These are phyloP conservation scores for Botrytis sinoallii DNA, from an alignment of 2,329 filamentous ascomycete genomes.

Conservation along the genomic window DNA sequence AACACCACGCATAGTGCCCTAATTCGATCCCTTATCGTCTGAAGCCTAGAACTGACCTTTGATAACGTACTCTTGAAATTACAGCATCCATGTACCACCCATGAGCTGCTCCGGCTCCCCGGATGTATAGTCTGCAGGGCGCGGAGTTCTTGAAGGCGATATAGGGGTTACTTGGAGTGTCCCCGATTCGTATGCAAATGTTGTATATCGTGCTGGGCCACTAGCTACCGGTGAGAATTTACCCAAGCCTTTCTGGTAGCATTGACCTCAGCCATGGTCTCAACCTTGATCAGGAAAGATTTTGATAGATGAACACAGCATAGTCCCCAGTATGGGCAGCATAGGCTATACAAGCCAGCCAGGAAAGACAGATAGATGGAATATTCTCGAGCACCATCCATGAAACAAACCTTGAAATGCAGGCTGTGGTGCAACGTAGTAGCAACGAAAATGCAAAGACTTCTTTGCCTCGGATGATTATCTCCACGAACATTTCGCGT, in stretches of 20 bases:
- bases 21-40: background rate
- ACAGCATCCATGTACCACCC: background rate
- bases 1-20: background rate
- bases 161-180: background rate
- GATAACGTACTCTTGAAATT: background rate
- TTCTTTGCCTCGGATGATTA: background rate
- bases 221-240: conserved; percentile 1
- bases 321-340: background rate
- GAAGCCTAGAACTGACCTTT: background rate
- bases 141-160: background rate
- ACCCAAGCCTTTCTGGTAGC: background rate
- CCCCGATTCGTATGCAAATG: conserved; percentile 8
- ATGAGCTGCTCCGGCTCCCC: background rate
- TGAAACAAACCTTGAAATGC: background rate
- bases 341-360: background rate
- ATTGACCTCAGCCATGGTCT: background rate
- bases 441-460: conserved; percentile 13
- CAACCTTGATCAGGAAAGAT: background rate
- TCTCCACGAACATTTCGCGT: conserved; percentile 4
- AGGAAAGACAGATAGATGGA: background rate
- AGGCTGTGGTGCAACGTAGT: conserved; percentile 12
- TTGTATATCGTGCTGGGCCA: background rate
- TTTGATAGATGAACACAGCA: conserved; percentile 10
- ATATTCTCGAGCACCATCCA: conserved; percentile 11
- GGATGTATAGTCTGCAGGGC: background rate